A percentile compares a stretch with the other conserved stretches of the same genome.
phyloP scores from a whole-genome alignment of 2,329 filamentous ascomycete genomes.

The Cercospora zeae-maydis region DNA sequence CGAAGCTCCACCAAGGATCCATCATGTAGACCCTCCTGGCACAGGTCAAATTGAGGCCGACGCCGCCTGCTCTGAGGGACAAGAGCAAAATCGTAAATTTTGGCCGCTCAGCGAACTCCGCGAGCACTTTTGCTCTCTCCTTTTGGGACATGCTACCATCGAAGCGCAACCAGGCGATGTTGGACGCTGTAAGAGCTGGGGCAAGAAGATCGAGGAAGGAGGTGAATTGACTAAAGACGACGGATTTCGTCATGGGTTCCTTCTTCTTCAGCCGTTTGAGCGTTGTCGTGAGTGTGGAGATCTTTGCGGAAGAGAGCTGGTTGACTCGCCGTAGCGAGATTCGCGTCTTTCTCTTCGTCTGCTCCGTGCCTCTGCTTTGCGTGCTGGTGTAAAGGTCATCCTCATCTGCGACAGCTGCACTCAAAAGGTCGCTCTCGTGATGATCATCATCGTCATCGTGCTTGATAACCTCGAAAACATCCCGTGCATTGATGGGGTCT shows the following conservation, averaged over 20 bases:
- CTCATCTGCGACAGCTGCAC: constrained; percentile 25
- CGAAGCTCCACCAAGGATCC: constrained; percentile 99
- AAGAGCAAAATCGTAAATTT: constrained; percentile 75
- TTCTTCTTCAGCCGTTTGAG: constrained; percentile 65
- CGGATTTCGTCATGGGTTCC: constrained; percentile 67
- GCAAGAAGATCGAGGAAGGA: constrained; percentile 91
- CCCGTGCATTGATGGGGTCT: constrained; percentile 72
- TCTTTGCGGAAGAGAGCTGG: constrained; percentile 78
- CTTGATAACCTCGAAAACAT: constrained; percentile 88
- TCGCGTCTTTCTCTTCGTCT: constrained; percentile 30
- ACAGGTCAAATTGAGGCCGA: constrained; percentile 86
- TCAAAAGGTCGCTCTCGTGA: constrained; percentile 20
- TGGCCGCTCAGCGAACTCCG: constrained; percentile 58
- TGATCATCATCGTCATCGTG: constrained; percentile 57
- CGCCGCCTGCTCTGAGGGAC: constrained; percentile 83
- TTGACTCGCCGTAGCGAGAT: constrained; percentile 61
- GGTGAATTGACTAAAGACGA: constrained; percentile 96
- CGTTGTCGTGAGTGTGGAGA: constrained; percentile 72
- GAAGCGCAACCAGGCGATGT: constrained; percentile 78
- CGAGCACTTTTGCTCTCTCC: constrained; percentile 71
- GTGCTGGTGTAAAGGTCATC: constrained; percentile 40
- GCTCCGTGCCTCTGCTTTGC: constrained; percentile 27
- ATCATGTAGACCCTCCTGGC: constrained; percentile 95
- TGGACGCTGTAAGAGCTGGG: constrained; percentile 67
- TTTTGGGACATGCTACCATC: constrained; percentile 90